Conservation (phyloP, 2,329 filamentous ascomycete genomes). For the Penicillium sp. region DNA sequence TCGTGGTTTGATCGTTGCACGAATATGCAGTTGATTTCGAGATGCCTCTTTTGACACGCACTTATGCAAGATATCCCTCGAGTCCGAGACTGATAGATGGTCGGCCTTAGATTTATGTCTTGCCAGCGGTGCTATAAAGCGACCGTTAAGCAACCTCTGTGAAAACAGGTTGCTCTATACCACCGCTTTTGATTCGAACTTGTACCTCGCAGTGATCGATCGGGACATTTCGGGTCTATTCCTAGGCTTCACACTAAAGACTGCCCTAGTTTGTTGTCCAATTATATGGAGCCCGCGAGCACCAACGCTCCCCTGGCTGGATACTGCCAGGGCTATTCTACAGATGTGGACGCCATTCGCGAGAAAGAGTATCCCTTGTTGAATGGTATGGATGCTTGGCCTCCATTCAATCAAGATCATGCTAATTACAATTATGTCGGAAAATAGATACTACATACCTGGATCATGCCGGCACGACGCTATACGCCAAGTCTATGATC, state of each 20-base stretch:
- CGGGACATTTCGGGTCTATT: not conserved
- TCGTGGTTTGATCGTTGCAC: constrained; percentile 13
- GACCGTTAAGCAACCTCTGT: not conserved
- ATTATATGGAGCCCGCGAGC: constrained; percentile 4
- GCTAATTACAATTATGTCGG: constrained; percentile 5
- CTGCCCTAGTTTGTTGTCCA: not conserved
- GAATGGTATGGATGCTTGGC: constrained; percentile 34
- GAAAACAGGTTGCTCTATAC: not conserved
- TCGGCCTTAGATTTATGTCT: not conserved
- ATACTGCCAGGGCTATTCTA: constrained; percentile 44
- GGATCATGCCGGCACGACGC: constrained; percentile 93
- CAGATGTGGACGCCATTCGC: constrained; percentile 53
- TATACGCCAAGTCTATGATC: constrained; percentile 78
- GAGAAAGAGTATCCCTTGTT: constrained; percentile 53
- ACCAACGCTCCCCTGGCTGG: constrained; percentile 5
- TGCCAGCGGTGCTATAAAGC: not conserved
- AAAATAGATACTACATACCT: constrained; percentile 73
- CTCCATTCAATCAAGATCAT: not conserved
- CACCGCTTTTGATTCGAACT: not conserved
- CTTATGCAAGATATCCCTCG: not conserved
- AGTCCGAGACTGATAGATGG: constrained; percentile 9
- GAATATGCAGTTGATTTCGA: constrained; percentile 14
- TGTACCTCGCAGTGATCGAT: not conserved
- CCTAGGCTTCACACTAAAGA: not conserved
- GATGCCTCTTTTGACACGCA: constrained; percentile 5